Evolutionary conservation across 1,284 basidiomycete species (phyloP).

Genomic region (Abortiporus biennis): DNA sequence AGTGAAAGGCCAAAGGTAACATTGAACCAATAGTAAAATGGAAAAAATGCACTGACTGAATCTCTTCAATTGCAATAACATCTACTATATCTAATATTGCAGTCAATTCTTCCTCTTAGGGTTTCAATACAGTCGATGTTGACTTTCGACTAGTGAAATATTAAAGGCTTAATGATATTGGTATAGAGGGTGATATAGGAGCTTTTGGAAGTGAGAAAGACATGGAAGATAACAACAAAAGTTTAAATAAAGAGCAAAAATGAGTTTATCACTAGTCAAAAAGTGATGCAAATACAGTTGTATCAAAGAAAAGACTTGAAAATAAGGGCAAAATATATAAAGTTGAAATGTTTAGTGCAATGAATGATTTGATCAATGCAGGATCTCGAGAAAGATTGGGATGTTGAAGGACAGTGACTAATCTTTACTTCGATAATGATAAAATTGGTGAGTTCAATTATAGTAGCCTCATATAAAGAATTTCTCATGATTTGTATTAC

Average conservation of each 20-base stretch:
- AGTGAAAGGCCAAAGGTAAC: neutral
- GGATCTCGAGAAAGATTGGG: neutral
- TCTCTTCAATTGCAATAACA: neutral
- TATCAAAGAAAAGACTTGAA: neutral
- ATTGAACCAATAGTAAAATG: neutral
- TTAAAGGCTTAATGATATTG: neutral
- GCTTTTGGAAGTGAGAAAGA: neutral
- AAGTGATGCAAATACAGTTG: neutral
- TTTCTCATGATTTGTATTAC: neutral
- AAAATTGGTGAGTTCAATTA: neutral
- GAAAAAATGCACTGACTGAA: too few relatives aligned
- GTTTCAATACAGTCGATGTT: neutral
- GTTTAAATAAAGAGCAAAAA: neutral
- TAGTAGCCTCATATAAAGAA: neutral
- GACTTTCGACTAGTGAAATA: neutral
- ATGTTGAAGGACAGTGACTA: neutral
- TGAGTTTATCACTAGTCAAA: neutral
- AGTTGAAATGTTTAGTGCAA: neutral
- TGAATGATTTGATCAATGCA: conserved; percentile 1
- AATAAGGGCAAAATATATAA: neutral
- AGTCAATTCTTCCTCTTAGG: neutral
- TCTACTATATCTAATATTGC: neutral
- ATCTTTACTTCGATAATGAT: conserved; percentile 1
- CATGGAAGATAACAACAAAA: neutral
- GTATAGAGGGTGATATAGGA: neutral